These are phyloP conservation scores for Lumnitzera littorea DNA, from an alignment of 345 rosid species.

Conservation along the genomic window DNA sequence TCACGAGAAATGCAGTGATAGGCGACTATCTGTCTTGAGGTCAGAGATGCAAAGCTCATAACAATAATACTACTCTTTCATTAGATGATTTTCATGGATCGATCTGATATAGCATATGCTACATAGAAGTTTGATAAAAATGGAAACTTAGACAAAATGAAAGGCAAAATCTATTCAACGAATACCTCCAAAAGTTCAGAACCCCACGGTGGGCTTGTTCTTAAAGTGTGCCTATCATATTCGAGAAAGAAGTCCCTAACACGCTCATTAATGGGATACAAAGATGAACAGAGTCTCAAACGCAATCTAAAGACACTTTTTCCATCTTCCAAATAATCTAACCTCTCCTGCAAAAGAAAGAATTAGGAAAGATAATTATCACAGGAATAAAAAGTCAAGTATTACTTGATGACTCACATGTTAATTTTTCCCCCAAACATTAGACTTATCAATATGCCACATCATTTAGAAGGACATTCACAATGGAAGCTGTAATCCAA, in stretches of 20 bases:
- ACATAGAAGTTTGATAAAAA: neutral
- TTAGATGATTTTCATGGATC: neutral
- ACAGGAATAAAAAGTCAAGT: neutral
- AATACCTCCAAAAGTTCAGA: slow-evolving; percentile 98
- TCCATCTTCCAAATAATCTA: slow-evolving; percentile 97
- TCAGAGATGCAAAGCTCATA: too few species aligned
- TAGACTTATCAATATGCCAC: neutral
- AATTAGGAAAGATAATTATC: neutral
- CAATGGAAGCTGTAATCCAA: too few species aligned
- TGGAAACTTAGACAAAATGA: neutral
- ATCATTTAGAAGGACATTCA: too few species aligned
- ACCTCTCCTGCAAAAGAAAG: slow-evolving; percentile 60
- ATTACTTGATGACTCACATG: neutral
- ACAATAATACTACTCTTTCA: too few species aligned
- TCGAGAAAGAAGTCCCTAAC: slow-evolving; percentile 96
- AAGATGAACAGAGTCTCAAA: slow-evolving; percentile 83
- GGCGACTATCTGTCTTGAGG: too few species aligned
- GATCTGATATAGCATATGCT: neutral
- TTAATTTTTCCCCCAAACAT: neutral
- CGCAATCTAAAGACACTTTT: slow-evolving; percentile 80
- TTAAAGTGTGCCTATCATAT: slow-evolving; percentile 94
- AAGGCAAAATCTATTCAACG: slow-evolving; percentile 9
- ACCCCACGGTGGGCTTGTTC: slow-evolving; percentile 97
- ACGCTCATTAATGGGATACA: slow-evolving; percentile 89
- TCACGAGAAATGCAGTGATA: too few species aligned